Evolutionary conservation across 2,329 filamentous ascomycete species (phyloP), one percentile per base, ranked within the genome.

Genomic region (Phaeosphaeriaceae sp.): DNA sequence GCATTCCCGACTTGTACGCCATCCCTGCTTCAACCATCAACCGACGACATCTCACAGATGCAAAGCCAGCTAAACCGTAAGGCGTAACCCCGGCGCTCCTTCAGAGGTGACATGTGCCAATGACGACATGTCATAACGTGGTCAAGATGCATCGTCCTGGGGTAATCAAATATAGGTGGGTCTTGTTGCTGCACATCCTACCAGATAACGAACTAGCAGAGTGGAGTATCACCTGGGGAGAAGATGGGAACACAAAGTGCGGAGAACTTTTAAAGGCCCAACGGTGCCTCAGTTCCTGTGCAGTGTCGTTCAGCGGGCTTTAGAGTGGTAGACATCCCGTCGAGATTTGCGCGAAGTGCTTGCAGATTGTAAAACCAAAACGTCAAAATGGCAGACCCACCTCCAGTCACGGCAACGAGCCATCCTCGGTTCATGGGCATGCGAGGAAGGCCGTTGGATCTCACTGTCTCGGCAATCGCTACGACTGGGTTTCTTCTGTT

Each of bases 401-500:
- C 25, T 59, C 53, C 46, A 33, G 47, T 15, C 20, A 36, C 33
- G 46, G 49, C 17, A 4, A 19, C 47, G 3, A 66, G 60, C 27
- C 62, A 67, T 56, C 72, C 72, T 33, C 60, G 51, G n/a, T 75
- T 69, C 50, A 67, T 73, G 68, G 72, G 72, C 20, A 57, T 75
- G 45, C 66, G 58, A 11, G 72, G 70, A 33, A 59, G 67, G 45
- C 60, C 65, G 7, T 54, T 75, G 22, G 66, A 67, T 48, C 57
- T 70, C 40, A 62, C 62, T n/a, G 71, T 75, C 11, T 75, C 72
- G 10, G 52, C 71, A 9, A 67, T 73, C 6, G 68, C 71, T 13
- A 74, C 71, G 1, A 73, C 71, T 1, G 72, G 71, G 1, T 75
- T 75, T 40, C 53, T 74, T 4, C 61, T 75, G 5, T 75, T 75